Conservation (phyloP, 108 stramenopile species). For the Cyclotella cryptica region DNA sequence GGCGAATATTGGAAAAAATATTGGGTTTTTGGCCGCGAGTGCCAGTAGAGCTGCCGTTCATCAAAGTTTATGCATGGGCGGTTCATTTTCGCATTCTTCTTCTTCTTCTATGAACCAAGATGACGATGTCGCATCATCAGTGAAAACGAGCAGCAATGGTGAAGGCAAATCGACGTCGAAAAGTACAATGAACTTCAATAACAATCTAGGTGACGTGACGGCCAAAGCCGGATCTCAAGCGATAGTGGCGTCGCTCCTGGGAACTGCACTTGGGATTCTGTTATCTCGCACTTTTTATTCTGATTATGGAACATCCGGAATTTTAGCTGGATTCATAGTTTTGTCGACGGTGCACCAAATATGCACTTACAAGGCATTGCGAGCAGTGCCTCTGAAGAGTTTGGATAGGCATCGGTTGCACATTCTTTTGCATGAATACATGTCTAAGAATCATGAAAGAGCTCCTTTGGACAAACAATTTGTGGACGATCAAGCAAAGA, state of each 20-base stretch:
- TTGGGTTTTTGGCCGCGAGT: slow-evolving; percentile 92
- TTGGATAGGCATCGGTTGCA: slow-evolving; percentile 86
- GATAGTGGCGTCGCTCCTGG: slow-evolving; percentile 87
- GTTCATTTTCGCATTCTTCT: background rate
- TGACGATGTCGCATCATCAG: background rate
- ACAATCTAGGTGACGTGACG: slow-evolving; percentile 97
- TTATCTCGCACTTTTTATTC: slow-evolving; percentile 72
- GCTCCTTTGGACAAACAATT: background rate
- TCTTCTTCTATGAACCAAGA: background rate
- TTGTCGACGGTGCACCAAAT: slow-evolving; percentile 77
- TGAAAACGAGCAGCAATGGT: background rate
- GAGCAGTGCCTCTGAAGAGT: slow-evolving; percentile 71
- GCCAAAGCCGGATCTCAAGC: slow-evolving; percentile 95
- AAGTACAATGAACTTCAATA: slow-evolving; percentile 20
- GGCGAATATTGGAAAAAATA: slow-evolving; percentile 97
- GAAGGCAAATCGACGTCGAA: background rate
- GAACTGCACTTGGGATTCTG: slow-evolving; percentile 89
- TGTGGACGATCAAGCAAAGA: background rate
- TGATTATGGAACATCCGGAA: slow-evolving; percentile 39
- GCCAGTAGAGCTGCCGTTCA: slow-evolving; percentile 95
- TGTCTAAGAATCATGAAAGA: slow-evolving; percentile 20
- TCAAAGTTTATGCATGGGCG: slow-evolving; percentile 74
- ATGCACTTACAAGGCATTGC: slow-evolving; percentile 82
- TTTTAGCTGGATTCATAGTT: slow-evolving; percentile 51
- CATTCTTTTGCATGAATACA: slow-evolving; percentile 60